These are phyloP conservation scores for Ramichloridium luteum DNA, from an alignment of 2,329 filamentous ascomycete genomes.

Conservation along the genomic window DNA sequence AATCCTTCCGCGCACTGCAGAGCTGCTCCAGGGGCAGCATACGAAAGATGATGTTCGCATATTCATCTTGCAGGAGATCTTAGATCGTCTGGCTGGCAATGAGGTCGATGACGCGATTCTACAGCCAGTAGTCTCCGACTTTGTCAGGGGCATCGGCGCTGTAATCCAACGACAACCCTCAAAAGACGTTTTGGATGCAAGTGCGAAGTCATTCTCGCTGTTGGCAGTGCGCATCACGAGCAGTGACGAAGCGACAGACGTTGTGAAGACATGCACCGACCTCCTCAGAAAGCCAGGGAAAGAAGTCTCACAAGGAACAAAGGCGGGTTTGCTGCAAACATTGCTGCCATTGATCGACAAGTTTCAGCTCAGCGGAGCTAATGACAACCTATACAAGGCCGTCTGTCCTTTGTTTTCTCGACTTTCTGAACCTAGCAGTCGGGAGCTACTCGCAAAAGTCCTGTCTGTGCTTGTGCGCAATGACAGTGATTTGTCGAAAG, in stretches of 20 bases:
- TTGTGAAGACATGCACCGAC: slow-evolving; percentile 69
- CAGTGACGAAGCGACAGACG: slow-evolving; percentile 56
- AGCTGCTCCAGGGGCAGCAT: slow-evolving; percentile 58
- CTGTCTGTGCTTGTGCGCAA: slow-evolving; percentile 57
- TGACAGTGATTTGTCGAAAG: slow-evolving; percentile 46
- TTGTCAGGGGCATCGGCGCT: slow-evolving; percentile 44
- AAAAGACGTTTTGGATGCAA: slow-evolving; percentile 65
- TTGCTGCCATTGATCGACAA: slow-evolving; percentile 54
- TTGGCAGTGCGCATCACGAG: slow-evolving; percentile 59
- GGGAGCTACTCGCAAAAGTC: slow-evolving; percentile 61
- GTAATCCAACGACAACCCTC: slow-evolving; percentile 48
- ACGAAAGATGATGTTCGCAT: slow-evolving; percentile 78
- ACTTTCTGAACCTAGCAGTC: slow-evolving; percentile 70
- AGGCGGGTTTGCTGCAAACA: slow-evolving; percentile 67
- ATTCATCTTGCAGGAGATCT: slow-evolving; percentile 61
- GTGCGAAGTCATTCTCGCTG: slow-evolving; percentile 66
- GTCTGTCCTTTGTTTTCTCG: slow-evolving; percentile 77
- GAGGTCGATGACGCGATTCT: slow-evolving; percentile 47
- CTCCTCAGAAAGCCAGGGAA: slow-evolving; percentile 75
- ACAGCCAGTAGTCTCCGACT: slow-evolving; percentile 53
- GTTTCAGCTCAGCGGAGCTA: slow-evolving; percentile 9
- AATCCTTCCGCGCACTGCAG: slow-evolving; percentile 58
- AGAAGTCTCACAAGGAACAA: slow-evolving; percentile 69
- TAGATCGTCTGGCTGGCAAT: slow-evolving; percentile 54
- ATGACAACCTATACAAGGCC: slow-evolving; percentile 55